A percentile compares a stretch with the other conserved stretches of the same genome.
Evolutionary conservation across 1,139 yeast genomes (phyloP).

Genomic region (Diutina rugosa): DNA sequence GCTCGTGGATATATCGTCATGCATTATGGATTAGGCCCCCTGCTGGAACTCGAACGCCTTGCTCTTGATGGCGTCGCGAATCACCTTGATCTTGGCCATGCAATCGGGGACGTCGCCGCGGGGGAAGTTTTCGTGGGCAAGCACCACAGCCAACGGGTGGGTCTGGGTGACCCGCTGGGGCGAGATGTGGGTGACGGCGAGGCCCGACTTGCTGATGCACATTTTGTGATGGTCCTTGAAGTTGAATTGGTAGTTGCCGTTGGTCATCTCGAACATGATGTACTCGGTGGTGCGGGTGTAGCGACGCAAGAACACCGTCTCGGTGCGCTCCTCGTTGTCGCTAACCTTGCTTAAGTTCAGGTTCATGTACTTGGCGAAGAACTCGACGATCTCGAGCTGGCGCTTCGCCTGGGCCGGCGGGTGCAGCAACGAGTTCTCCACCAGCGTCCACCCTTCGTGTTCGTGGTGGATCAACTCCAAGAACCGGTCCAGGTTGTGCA

Average conservation of each 20-base stretch:
- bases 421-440: conserved; percentile 41
- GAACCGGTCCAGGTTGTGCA: conserved; percentile 49
- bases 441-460: conserved; percentile 61
- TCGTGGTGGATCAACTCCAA: conserved; percentile 50
- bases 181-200: conserved; percentile 69
- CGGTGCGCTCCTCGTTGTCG: conserved; percentile 42
- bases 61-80: conserved; percentile 7
- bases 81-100: conserved; percentile 9
- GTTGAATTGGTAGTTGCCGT: conserved; percentile 87
- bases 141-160: conserved; percentile 45
- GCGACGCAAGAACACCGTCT: conserved; percentile 65
- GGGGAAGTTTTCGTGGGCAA: conserved; percentile 54
- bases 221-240: conserved; percentile 91
- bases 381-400: conserved; percentile 72
- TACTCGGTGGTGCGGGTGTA: conserved; percentile 67
- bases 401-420: conserved; percentile 53
- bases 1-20: background rate
- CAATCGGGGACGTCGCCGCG: conserved; percentile 41
- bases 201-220: conserved; percentile 65
- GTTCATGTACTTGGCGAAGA: conserved; percentile 75
- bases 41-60: background rate
- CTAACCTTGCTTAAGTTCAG: conserved; percentile 69
- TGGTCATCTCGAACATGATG: conserved; percentile 88
- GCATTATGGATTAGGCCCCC: background rate
- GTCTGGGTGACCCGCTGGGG: conserved; percentile 66